Base-by-base conservation (phyloP, 768 basidiomycete species). In the Paxillus rubicundulus region DNA sequence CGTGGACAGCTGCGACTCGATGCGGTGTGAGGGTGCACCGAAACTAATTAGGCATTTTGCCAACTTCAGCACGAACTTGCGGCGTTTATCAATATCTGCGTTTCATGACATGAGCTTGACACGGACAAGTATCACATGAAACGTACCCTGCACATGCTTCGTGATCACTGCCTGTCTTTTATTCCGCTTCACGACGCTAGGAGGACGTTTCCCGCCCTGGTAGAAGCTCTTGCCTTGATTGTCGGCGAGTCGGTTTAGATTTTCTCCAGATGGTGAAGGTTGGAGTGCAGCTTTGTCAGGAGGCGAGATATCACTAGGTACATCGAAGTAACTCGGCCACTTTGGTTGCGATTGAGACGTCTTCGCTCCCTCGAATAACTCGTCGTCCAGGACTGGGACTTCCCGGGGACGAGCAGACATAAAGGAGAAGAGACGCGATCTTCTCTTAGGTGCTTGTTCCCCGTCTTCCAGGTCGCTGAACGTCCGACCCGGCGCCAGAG, bases 21-120 rank as follows among this genome's bases (percentile, higher is more conserved):
- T 87, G 17, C 95, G 81, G 68, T 97, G 95, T 18, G 92, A 92
- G 2, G 93, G 93, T n/a, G 93, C 89, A 17, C 94, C 94, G 66
- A 90, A 95, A n/a, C 85, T 79, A 66, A 98, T 82, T 52, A 98
- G 78, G 10, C 90, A 89, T 65, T 91, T 88, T 2, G 92, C 90
- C 21, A 97, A 80, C 64, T 86, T 86, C 60, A 95, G 74, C 45
- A 97, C 77, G 72, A 97, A 97, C 49, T 86, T 83, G 51, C 78
- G 76, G 46, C 82, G 77, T 42, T 70, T 74, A 28, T 72, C 67
- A 8, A 78, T 64, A 47, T 78, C 82, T 82, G 51, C 14, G 32
- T 50, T 30, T 42, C 53, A 20, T 33, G 51, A 45, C 43, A 43
- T 54, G 30, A 20, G 32, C 38, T 7, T 24, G 44, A 12, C 41